Percentiles rank a stretch among this genome's conserved stretches.
phyloP scores from a whole-genome alignment of 495 filamentous ascomycete genomes.

The Trichoderma erinaceum region DNA sequence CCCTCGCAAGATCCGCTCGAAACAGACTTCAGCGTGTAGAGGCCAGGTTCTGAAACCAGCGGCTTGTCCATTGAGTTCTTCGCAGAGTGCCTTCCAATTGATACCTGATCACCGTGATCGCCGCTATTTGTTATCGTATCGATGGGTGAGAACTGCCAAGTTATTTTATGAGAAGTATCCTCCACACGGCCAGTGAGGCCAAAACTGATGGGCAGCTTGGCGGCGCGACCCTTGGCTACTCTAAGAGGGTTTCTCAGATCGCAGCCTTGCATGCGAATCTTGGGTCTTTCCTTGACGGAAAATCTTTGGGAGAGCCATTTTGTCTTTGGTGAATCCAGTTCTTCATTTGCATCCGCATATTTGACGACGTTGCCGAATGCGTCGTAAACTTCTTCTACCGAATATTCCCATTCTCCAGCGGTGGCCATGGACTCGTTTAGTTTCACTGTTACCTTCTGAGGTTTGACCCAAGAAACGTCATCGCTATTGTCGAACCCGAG shows the following conservation, averaged over 20 bases:
- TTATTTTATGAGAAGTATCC: slow-evolving; percentile 51
- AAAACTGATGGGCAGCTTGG: slow-evolving; percentile 67
- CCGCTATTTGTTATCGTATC: slow-evolving; percentile 57
- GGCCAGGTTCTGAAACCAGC: slow-evolving; percentile 65
- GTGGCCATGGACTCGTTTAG: slow-evolving; percentile 80
- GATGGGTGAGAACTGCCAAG: slow-evolving; percentile 64
- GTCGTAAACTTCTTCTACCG: slow-evolving; percentile 86
- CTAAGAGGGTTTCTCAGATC: slow-evolving; percentile 73
- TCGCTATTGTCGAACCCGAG: slow-evolving; percentile 29
- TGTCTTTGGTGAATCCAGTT: slow-evolving; percentile 54
- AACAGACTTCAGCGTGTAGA: slow-evolving; percentile 77
- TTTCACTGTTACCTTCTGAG: slow-evolving; percentile 65
- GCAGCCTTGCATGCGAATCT: slow-evolving; percentile 62
- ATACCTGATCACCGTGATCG: slow-evolving; percentile 51
- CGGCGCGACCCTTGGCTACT: slow-evolving; percentile 64
- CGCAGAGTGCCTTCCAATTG: slow-evolving; percentile 46
- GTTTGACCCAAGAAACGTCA: slow-evolving; percentile 73
- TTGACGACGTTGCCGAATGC: slow-evolving; percentile 80
- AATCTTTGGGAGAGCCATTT: slow-evolving; percentile 68
- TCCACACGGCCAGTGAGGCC: slow-evolving; percentile 51
- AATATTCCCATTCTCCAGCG: slow-evolving; percentile 78
- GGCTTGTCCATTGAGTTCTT: slow-evolving; percentile 46
- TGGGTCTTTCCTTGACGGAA: slow-evolving; percentile 79
- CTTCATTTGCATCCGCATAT: slow-evolving; percentile 62
- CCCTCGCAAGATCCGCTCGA: slow-evolving; percentile 75